Evolutionary conservation across 202 grass and related monocot genomes (phyloP).

Genomic region (Panicum virgatum): DNA sequence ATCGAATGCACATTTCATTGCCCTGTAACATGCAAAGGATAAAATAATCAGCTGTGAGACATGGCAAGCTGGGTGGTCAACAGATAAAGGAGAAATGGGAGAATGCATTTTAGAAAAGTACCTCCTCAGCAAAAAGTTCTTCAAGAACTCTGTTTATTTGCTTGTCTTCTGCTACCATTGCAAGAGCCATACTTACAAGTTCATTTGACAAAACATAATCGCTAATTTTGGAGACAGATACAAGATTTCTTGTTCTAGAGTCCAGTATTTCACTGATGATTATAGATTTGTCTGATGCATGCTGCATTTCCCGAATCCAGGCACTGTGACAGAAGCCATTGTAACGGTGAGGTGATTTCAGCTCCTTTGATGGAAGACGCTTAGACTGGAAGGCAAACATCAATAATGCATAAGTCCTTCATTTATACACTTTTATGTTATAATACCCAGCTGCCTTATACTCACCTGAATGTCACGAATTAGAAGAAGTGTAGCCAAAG

Average conservation of each 20-base stretch:
- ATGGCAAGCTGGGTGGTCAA: neutral
- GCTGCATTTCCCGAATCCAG: conserved; percentile 95
- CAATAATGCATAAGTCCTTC: conserved; percentile 7
- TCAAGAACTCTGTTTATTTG: conserved; percentile 96
- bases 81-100: neutral
- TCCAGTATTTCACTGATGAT: conserved; percentile 96
- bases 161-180: conserved; percentile 99
- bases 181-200: conserved; percentile 96
- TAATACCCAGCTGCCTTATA: neutral
- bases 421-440: neutral
- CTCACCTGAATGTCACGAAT: conserved; percentile 94
- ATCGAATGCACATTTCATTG: conserved; percentile 86
- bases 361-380: conserved; percentile 76
- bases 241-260: conserved; percentile 89
- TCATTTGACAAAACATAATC: conserved; percentile 96
- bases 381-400: conserved; percentile 63
- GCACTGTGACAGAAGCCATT: conserved; percentile 66
- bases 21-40: conserved; percentile 56
- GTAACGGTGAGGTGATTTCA: conserved; percentile 62
- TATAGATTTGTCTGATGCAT: conserved; percentile 94
- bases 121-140: conserved; percentile 95
- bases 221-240: conserved; percentile 96
- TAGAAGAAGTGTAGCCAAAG: conserved; percentile 73
- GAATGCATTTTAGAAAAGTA: conserved; percentile 22
- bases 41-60: neutral